Conservation (phyloP, 768 basidiomycete species). For the Coprinellus micaceus region DNA sequence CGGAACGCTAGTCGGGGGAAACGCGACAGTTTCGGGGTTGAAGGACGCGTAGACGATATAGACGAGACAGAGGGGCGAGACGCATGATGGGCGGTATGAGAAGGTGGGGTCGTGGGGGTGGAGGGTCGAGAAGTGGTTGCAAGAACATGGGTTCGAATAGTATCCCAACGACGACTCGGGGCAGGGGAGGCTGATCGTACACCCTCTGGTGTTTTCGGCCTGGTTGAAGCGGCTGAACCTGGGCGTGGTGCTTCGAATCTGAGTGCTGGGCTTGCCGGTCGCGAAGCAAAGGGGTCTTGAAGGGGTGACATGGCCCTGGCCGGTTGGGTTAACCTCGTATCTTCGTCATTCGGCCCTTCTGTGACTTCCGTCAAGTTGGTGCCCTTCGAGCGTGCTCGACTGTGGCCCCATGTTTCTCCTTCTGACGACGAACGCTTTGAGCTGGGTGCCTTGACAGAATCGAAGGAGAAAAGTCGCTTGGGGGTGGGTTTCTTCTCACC, state of each 20-base stretch:
- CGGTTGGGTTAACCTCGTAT: neutral
- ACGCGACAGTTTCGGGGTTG: conserved; percentile 49
- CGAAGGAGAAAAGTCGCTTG: conserved; percentile 7
- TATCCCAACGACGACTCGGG: conserved; percentile 39
- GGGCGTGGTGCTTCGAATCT: neutral
- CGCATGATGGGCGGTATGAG: conserved; percentile 2
- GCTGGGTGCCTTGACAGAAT: conserved; percentile 6
- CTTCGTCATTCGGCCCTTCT: neutral
- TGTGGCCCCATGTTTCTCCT: neutral
- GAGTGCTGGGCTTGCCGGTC: neutral
- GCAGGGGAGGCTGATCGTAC: neutral
- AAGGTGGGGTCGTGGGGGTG: conserved; percentile 24
- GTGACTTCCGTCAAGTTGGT: conserved; percentile 3
- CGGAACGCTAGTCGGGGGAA: conserved; percentile 52
- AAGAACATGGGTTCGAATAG: conserved; percentile 52
- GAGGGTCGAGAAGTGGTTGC: conserved; percentile 24
- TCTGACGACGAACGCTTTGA: conserved; percentile 6
- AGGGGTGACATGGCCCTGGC: neutral
- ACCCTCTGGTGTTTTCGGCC: conserved; percentile 6
- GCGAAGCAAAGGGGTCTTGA: conserved; percentile 7
- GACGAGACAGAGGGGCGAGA: conserved; percentile 17
- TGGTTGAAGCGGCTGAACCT: neutral
- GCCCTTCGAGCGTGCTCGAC: conserved; percentile 1
- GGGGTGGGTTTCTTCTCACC: conserved; percentile 3
- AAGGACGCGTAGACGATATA: conserved; percentile 14